phyloP scores from a whole-genome alignment of 257 asterid species.

The Gynochthodes officinalis region DNA sequence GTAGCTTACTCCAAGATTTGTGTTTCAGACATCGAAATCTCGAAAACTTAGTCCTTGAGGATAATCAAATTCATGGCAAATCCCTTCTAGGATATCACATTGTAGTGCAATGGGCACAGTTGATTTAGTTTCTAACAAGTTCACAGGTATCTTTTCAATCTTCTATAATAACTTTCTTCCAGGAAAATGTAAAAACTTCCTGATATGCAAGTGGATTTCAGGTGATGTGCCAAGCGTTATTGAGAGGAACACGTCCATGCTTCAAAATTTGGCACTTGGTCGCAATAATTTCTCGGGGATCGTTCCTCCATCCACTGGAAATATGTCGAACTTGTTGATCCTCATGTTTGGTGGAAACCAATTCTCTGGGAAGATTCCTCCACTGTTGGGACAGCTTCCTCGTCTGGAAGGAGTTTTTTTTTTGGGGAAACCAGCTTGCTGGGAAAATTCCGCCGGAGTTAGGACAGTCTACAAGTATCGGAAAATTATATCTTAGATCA shows the following conservation, averaged over 20 bases:
- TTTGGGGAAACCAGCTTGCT: background rate
- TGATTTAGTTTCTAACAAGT: background rate
- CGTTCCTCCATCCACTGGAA: background rate
- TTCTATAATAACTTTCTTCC: no score
- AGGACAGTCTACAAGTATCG: no score
- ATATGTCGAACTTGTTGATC: background rate
- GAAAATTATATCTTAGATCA: no score
- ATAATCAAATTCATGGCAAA: background rate
- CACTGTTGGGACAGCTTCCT: background rate
- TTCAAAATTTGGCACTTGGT: background rate
- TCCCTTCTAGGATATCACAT: slow-evolving; percentile 5
- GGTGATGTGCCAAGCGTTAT: slow-evolving; percentile 2
- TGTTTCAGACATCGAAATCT: background rate
- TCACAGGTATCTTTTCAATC: background rate
- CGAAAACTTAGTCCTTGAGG: background rate
- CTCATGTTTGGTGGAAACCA: background rate
- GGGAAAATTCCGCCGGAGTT: no score
- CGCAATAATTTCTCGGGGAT: background rate
- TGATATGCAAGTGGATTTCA: background rate
- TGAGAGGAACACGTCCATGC: background rate
- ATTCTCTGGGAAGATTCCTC: background rate
- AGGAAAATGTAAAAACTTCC: no score
- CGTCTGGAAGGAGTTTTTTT: background rate
- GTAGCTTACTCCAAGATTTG: slow-evolving; percentile 1
- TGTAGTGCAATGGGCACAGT: background rate